Evolutionary conservation across 2,329 filamentous ascomycete species (phyloP), one percentile per base, ranked within the genome.

Genomic region (Aspergillus candidus): DNA sequence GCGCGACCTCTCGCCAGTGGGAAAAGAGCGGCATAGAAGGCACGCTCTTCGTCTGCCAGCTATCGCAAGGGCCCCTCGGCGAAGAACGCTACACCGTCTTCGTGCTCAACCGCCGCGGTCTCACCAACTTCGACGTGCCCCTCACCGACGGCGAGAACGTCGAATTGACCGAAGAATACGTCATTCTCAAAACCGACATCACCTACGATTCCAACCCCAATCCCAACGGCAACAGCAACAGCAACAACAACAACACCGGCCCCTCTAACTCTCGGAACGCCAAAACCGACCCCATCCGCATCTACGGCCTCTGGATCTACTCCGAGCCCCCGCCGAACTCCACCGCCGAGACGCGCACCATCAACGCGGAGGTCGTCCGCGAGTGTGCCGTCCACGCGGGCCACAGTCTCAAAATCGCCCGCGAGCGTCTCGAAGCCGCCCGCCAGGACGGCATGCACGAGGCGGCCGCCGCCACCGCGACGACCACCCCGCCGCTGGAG

Each of bases 11-110:
- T 3, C 72, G 78, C 41, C 70, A 74, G 47, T 97, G 93, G 93
- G 86, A 93, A 62, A 94, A 94, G 72, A 79, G 79, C 36, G 86
- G 83, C 44, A 78, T 90, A 10, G 90, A 95, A 67, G 93, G 93
- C 32, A 86, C 88, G 11, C 73, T 97, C 52, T 98, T 97, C 65
- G 79, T 97, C 41, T 94, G 87, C 72, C 77, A 85, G 51, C 69
- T 82, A 48, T 52, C 59, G 43, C 53, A 74, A 68, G 50, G 70
- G 38, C 32, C 56, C 30, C 46, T 67, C 49, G 72, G 56, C 55
- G 80, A 68, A 48, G 72, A 74, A 37, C 61, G 72, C 51, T 76
- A 75, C 53, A 65, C 61, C 32, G 77, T 87, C 12, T 85, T 89
- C 56, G 74, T 91, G 6, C 73, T 91, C 49, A 90, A 88, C 66